Evolutionary conservation across 768 basidiomycete species (phyloP).

Genomic region (Boletales sp.): DNA sequence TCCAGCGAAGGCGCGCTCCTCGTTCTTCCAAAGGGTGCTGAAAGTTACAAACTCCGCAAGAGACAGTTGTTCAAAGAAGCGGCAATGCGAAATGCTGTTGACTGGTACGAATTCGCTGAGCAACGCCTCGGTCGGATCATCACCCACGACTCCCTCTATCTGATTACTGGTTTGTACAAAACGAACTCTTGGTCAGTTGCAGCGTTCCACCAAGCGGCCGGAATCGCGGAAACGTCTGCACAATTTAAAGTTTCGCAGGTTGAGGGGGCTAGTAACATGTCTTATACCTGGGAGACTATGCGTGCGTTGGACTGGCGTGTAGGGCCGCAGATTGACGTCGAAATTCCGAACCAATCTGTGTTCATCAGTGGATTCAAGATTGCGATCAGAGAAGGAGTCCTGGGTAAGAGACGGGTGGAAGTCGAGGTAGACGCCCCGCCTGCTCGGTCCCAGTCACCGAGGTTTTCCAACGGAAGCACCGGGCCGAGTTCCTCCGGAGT

Average conservation of each 20-base stretch:
- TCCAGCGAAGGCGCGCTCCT: conserved; percentile 29
- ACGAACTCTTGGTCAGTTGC: conserved; percentile 27
- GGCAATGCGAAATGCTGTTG: conserved; percentile 16
- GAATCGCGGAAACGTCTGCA: conserved; percentile 2
- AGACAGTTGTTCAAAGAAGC: conserved; percentile 15
- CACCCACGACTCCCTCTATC: conserved; percentile 24
- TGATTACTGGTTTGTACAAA: conserved; percentile 20
- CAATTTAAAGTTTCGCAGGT: conserved; percentile 13
- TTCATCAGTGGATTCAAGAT: conserved; percentile 24
- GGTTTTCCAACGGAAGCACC: not conserved
- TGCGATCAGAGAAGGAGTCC: conserved; percentile 1
- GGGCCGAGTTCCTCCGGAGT: not conserved
- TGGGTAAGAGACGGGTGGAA: conserved; percentile 3
- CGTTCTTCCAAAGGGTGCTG: conserved; percentile 28
- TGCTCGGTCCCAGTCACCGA: not conserved
- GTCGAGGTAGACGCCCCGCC: not conserved
- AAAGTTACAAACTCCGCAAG: conserved; percentile 18
- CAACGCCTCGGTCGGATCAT: conserved; percentile 10
- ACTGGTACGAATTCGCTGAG: conserved; percentile 28
- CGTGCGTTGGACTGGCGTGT: conserved; percentile 7
- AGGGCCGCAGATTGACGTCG: not conserved
- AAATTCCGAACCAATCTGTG: conserved; percentile 13
- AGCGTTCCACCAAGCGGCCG: conserved; percentile 4
- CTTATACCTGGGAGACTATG: conserved; percentile 13
- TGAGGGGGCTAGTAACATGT: conserved; percentile 3